These are phyloP conservation scores for Flagelloscypha sp. DNA, from an alignment of 768 basidiomycete genomes.

Conservation along the genomic window DNA sequence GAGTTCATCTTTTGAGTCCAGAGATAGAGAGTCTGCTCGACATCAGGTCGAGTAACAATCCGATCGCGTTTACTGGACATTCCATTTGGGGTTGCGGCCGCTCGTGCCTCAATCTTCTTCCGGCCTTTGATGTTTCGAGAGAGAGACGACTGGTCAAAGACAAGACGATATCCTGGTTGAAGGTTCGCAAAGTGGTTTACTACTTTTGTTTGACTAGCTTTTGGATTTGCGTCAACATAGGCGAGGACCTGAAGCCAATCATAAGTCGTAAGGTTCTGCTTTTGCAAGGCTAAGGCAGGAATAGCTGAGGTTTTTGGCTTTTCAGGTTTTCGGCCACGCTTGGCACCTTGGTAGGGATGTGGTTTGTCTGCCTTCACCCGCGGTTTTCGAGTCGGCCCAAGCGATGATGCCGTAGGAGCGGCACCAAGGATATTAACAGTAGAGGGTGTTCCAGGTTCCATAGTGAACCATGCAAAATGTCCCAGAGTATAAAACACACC, in stretches of 20 bases:
- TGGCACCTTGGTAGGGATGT: too few relatives aligned
- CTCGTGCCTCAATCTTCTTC: slow-evolving; percentile 9
- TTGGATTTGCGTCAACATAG: slow-evolving; percentile 3
- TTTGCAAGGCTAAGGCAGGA: too few relatives aligned
- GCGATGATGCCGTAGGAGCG: too few relatives aligned
- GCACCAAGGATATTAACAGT: too few relatives aligned
- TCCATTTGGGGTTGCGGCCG: slow-evolving; percentile 15
- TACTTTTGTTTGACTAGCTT: slow-evolving; percentile 1
- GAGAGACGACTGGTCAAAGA: slow-evolving; percentile 19
- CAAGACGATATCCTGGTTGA: slow-evolving; percentile 11
- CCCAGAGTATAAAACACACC: too few relatives aligned
- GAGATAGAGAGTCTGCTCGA: slow-evolving; percentile 21
- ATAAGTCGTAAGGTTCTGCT: slow-evolving; percentile 5
- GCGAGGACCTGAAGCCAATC: slow-evolving; percentile 8
- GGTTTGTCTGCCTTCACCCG: too few relatives aligned
- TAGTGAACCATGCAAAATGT: too few relatives aligned
- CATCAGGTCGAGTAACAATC: slow-evolving; percentile 26
- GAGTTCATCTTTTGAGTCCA: slow-evolving; percentile 24
- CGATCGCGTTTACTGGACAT: slow-evolving; percentile 21
- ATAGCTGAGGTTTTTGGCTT: too few relatives aligned
- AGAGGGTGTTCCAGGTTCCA: too few relatives aligned
- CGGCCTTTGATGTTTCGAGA: slow-evolving; percentile 14
- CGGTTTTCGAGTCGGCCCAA: too few relatives aligned
- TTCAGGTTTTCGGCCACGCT: too few relatives aligned
- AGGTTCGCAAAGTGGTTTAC: slow-evolving; percentile 5